Conservation (phyloP, 2,329 filamentous ascomycete genomes). For the Ceratocystis diversiconidia region DNA sequence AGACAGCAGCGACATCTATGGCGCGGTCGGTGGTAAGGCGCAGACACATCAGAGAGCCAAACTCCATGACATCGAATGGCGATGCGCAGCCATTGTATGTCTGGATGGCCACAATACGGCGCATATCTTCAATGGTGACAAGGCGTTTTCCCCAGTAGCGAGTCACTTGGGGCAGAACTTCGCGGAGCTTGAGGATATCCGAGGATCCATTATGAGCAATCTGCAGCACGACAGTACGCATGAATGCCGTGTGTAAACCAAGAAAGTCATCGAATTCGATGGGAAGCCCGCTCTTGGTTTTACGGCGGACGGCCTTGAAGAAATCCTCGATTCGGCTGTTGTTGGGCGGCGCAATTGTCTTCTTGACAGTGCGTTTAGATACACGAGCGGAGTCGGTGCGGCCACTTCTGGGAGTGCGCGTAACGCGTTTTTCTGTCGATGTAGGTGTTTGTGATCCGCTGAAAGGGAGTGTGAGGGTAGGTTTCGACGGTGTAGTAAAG, state of each 20-base stretch:
- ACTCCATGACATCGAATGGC: slow-evolving; percentile 36
- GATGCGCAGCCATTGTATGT: slow-evolving; percentile 21
- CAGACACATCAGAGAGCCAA: slow-evolving; percentile 43
- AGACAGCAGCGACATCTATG: slow-evolving; percentile 38
- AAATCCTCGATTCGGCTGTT: slow-evolving; percentile 27
- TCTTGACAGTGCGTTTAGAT: slow-evolving; percentile 17
- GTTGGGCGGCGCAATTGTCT: slow-evolving; percentile 16
- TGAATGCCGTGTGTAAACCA: slow-evolving; percentile 49
- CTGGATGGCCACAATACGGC: slow-evolving; percentile 51
- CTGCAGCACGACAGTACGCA: slow-evolving; percentile 54
- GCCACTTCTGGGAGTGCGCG: slow-evolving; percentile 18
- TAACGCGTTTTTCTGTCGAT: slow-evolving; percentile 12
- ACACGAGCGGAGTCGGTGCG: slow-evolving; percentile 15
- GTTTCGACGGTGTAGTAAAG: slow-evolving; percentile 13
- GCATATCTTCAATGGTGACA: slow-evolving; percentile 51
- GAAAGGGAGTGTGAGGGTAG: neutral
- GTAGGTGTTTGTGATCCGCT: slow-evolving; percentile 8
- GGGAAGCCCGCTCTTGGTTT: slow-evolving; percentile 30
- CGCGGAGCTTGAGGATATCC: slow-evolving; percentile 48
- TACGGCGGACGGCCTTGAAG: slow-evolving; percentile 23
- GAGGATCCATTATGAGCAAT: slow-evolving; percentile 52
- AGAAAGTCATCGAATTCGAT: slow-evolving; percentile 44
- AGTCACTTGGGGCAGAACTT: slow-evolving; percentile 47
- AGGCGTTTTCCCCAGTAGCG: slow-evolving; percentile 58
- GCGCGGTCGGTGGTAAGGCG: slow-evolving; percentile 23